Evolutionary conservation across 257 asterid species (phyloP).

Genomic region (Lavandula angustifolia): DNA sequence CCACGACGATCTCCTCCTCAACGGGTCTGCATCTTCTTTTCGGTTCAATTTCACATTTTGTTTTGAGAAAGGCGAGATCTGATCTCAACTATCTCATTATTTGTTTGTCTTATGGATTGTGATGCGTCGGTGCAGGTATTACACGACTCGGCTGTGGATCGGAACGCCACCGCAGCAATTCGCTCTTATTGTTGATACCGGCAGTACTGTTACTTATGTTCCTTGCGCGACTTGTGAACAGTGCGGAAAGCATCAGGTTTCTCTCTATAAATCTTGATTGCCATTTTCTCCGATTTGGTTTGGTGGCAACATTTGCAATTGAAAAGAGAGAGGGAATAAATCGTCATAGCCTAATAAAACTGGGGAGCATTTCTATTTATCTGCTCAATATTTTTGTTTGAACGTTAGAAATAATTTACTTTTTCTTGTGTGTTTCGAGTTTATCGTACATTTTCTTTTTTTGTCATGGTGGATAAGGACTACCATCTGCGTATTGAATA

Average conservation of each 20-base stretch:
- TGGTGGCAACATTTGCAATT: constrained; percentile 7
- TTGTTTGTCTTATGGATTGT: neutral
- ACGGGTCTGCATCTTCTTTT: constrained; percentile 51
- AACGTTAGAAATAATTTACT: too few relatives aligned
- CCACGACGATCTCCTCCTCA: constrained; percentile 82
- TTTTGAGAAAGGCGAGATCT: constrained; percentile 30
- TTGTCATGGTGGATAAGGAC: too few relatives aligned
- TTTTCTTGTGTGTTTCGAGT: too few relatives aligned
- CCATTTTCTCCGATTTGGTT: constrained; percentile 7
- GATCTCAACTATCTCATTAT: constrained; percentile 27
- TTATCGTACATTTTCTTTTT: too few relatives aligned
- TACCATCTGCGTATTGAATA: too few relatives aligned
- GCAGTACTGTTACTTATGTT: constrained; percentile 93
- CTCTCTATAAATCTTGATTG: constrained; percentile 2
- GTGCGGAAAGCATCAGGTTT: constrained; percentile 93
- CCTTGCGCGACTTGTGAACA: constrained; percentile 88
- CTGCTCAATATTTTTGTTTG: too few relatives aligned
- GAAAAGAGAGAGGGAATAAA: neutral
- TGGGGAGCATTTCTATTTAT: too few relatives aligned
- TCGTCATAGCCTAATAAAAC: neutral
- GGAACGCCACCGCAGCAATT: constrained; percentile 94
- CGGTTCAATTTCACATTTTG: constrained; percentile 3
- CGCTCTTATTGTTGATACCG: constrained; percentile 94
- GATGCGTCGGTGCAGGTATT: constrained; percentile 58
- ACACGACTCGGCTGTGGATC: constrained; percentile 91